Evolutionary conservation across 116 monocot genomes (phyloP), one percentile per base, ranked within the genome.

Genomic region (Posidonia oceanica): DNA sequence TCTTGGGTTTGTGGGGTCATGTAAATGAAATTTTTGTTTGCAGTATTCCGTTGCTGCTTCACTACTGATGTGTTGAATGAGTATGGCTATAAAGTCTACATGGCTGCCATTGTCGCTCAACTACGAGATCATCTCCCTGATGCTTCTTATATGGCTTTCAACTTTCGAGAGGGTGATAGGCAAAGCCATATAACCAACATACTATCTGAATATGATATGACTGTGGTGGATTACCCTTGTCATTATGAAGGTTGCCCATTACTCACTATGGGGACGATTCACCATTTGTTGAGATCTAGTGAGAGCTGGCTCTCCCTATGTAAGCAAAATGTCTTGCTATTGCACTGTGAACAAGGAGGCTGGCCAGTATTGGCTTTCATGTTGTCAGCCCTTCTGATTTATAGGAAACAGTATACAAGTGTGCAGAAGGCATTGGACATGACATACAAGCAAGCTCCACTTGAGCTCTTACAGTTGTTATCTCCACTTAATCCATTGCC

Each of bases 331-430:
- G 66, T 87, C 17, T 57, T 94, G 58, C 52, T 94, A 42, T 87
- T 94, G 90, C 87, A 94, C 42, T 85, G 85, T 20, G 94, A 94
- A 74, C 75, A 75, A 57, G 94, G 94, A 13, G 94, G 94, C 14
- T 94, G 94, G 90, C 83, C 90, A 18, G 83, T 87, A 51, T 73
- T 94, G 52, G 87, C 94, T 70, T 94, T 94, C 78, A 88, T 90
- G 83, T 75, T 94, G 60, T 87, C 94, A 21, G 85, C 80, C 0
- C 87, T 94, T 64, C 64, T 94, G 73, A 82, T 94, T 38, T 90
- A 90, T 58, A 77, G 80, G 62, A 90, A 81, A 73, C 83, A 82
- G 53, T 85, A 86, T 70, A 82, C 79, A 29, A 83, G 83, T 40
- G 94, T 88, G 71, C 76, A 80, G 63, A 94, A 85, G 67, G 86